These are phyloP conservation scores for Malassezia obtusa DNA, from an alignment of 1,284 basidiomycete species.

Conservation along the genomic window DNA sequence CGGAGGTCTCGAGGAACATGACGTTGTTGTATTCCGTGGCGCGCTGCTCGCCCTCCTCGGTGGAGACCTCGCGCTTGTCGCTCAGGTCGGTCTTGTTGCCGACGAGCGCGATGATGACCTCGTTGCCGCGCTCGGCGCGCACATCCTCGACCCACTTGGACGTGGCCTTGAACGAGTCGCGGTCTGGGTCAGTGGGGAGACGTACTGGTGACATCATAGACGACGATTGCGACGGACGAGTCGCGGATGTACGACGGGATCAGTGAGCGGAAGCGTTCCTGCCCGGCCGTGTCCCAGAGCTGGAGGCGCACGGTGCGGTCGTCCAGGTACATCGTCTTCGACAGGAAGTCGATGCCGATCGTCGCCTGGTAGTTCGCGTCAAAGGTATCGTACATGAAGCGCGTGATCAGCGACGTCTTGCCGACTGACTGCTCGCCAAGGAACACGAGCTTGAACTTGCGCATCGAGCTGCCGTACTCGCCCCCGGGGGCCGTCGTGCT, in stretches of 20 bases:
- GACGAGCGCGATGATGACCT: conserved; percentile 96
- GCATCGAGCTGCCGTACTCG: conserved; percentile 44
- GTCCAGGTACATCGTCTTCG: conserved; percentile 99
- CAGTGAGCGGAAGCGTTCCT: conserved; percentile 94
- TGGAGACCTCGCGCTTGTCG: conserved; percentile 69
- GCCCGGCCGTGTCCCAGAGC: conserved; percentile 89
- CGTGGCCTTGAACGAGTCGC: conserved; percentile 91
- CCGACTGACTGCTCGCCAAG: conserved; percentile 44
- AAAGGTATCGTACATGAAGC: conserved; percentile 97
- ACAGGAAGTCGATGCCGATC: conserved; percentile 98
- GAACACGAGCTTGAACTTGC: conserved; percentile 49
- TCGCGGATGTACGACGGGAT: conserved; percentile 99
- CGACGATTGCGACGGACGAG: conserved; percentile 93
- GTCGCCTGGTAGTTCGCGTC: conserved; percentile 99
- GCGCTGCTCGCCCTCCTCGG: conserved; percentile 89
- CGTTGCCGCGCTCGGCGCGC: conserved; percentile 87
- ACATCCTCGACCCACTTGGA: conserved; percentile 99
- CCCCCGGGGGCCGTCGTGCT: conserved; percentile 20
- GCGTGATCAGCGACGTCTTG: conserved; percentile 86
- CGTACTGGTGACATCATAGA: conserved; percentile 96
- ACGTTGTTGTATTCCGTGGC: conserved; percentile 76
- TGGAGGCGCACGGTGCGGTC: conserved; percentile 95
- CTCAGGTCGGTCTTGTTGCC: conserved; percentile 90
- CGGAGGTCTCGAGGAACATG: conserved; percentile 99
- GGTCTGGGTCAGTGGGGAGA: conserved; percentile 53